Base-by-base conservation (phyloP, 257 asterid species). In the Solanum chilense region DNA sequence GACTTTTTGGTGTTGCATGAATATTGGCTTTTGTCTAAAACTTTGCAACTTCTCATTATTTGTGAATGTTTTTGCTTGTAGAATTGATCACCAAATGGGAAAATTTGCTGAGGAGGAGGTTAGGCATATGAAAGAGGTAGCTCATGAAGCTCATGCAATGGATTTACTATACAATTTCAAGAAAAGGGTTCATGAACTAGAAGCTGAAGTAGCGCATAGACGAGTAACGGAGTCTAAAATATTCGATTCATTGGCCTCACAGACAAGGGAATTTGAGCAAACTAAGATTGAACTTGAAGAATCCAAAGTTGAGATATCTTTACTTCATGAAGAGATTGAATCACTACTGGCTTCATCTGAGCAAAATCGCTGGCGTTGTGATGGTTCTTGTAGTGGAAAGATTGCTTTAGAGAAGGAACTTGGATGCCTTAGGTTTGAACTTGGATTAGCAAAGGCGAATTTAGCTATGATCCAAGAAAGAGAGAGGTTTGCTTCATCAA, bases 251-350 rank as follows among this genome's bases (percentile, higher is more conserved):
- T 87, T 94, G 75, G 91, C 88, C 14, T 64, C 80, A 6, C 90
- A 88, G 84, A 89, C 87, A 4, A 90, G 87, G 29, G 91, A 91
- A 86, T 92, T 94, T 12, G 98, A 93, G 88, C 87, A 83, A 33
- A 88, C 89, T 3, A 90, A 90, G 91, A 86, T 86, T 78, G 94
- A 94, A 75, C 89, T 92, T 6, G 94, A 92, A 82, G 93, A 95
- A 88, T 89, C 96, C 0, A 95, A 91, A 89, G 42, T 73, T 12
- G 93, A 94, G 56, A 88, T 92, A 21, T 86, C 89, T 1, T 86
- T 92, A 8, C 86, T 94, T 6, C 92, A 82, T 5, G 91, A 90
- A 41, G 92, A 87, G 82, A 82, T 92, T 68, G 93, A 87, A 18
- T 91, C 88, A 4, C 44, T 89, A 52, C 93, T 89, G 37, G 76